phyloP scores from a whole-genome alignment of 2,329 filamentous ascomycete genomes.

The Arthrobotrys iridis region DNA sequence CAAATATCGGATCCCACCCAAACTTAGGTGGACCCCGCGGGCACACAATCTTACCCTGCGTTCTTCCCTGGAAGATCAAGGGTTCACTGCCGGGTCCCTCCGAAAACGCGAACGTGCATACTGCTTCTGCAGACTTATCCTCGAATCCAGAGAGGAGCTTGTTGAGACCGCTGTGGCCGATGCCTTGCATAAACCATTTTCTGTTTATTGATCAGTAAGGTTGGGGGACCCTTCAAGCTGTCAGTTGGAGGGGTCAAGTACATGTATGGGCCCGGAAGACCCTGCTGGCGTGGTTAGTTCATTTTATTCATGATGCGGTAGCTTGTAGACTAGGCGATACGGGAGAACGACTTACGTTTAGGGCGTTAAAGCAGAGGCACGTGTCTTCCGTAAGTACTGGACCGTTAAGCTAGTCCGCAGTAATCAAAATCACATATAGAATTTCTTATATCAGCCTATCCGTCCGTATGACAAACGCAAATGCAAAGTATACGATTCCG shows the following conservation, averaged over 20 bases:
- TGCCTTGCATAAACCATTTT: conserved; percentile 89
- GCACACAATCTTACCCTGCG: conserved; percentile 67
- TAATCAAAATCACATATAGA: conserved; percentile 23
- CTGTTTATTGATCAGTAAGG: conserved; percentile 64
- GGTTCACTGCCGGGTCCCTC: conserved; percentile 84
- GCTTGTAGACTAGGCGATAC: not conserved
- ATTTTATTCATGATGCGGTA: too few species aligned
- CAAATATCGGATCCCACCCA: conserved; percentile 93
- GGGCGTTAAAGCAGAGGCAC: conserved; percentile 88
- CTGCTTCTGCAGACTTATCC: conserved; percentile 89
- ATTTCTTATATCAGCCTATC: not conserved
- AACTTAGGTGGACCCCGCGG: conserved; percentile 59
- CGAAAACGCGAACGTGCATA: conserved; percentile 95
- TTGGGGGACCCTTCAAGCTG: too few species aligned
- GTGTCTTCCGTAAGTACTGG: conserved; percentile 97
- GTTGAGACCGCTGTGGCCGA: conserved; percentile 87
- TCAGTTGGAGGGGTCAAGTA: conserved; percentile 62
- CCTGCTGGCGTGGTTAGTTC: conserved; percentile 60
- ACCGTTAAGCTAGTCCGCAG: conserved; percentile 72
- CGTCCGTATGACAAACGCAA: too few species aligned
- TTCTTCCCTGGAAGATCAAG: conserved; percentile 90
- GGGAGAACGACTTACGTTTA: conserved; percentile 64
- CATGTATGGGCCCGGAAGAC: conserved; percentile 97
- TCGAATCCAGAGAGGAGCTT: conserved; percentile 87
- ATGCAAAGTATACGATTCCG: not conserved